These are phyloP conservation scores for Poronia punctata DNA, from an alignment of 495 filamentous ascomycete genomes.

Conservation along the genomic window DNA sequence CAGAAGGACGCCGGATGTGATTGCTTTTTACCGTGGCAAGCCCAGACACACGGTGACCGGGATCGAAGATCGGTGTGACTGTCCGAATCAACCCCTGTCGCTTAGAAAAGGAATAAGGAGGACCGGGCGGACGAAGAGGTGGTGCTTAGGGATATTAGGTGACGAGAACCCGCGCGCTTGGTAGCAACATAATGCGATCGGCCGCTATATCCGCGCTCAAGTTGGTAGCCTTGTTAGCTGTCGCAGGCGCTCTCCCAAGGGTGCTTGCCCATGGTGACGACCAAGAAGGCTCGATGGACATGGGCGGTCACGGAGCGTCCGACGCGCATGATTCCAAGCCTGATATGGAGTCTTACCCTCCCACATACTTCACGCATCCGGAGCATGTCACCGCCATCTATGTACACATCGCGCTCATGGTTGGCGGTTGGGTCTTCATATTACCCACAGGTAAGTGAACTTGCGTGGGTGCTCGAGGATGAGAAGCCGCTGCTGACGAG, in stretches of 20 bases:
- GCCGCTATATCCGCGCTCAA: conserved; percentile 13
- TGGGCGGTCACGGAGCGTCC: conserved; percentile 30
- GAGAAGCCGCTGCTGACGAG: conserved; percentile 14
- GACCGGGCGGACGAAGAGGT: too few species aligned
- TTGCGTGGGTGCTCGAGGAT: background rate
- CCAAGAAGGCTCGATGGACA: conserved; percentile 25
- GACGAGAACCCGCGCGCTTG: too few species aligned
- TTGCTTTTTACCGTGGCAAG: too few species aligned
- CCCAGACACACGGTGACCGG: too few species aligned
- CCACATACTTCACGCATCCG: conserved; percentile 70
- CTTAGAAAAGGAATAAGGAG: too few species aligned
- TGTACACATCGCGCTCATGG: conserved; percentile 75
- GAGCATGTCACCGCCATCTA: conserved; percentile 62
- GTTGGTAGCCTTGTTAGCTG: conserved; percentile 20
- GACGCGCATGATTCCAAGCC: conserved; percentile 31
- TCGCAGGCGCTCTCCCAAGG: conserved; percentile 25
- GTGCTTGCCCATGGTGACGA: conserved; percentile 39
- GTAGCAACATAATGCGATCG: too few species aligned
- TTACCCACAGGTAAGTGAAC: conserved; percentile 66
- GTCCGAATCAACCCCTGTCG: too few species aligned
- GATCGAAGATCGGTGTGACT: too few species aligned
- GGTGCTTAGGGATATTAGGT: too few species aligned
- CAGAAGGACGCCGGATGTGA: too few species aligned
- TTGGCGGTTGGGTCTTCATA: conserved; percentile 72
- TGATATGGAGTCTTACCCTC: conserved; percentile 33